These are phyloP conservation scores for Anthracocystis panici-leucophaei DNA, from an alignment of 1,284 basidiomycete species.

Conservation along the genomic window DNA sequence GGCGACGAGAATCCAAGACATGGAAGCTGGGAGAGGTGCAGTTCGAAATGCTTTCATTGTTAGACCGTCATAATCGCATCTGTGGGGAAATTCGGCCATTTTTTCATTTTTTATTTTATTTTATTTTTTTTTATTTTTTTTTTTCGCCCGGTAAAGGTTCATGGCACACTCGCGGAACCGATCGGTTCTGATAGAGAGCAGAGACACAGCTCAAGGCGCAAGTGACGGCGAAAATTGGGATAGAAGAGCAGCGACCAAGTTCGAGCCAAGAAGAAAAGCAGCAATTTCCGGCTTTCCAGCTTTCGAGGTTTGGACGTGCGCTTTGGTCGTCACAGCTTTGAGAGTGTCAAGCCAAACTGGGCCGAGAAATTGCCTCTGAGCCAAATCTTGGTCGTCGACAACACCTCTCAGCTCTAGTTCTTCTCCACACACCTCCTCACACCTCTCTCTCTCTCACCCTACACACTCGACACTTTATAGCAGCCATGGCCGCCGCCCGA, in stretches of 20 bases:
- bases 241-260: not conserved
- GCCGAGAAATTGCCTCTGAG: slow-evolving; percentile 10
- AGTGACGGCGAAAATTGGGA: slow-evolving; percentile 27
- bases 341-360: slow-evolving; percentile 16
- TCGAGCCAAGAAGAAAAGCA: slow-evolving; percentile 22
- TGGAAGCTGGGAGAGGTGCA: not conserved
- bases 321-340: slow-evolving; percentile 19
- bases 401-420: slow-evolving; percentile 2
- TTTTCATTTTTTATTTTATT: too few relatives aligned
- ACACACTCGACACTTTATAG: slow-evolving; percentile 2
- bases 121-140: too few relatives aligned
- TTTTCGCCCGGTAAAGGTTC: slow-evolving; percentile 18
- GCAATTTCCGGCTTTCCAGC: not conserved
- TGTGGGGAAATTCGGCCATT: not conserved
- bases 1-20: not conserved
- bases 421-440: slow-evolving; percentile 20
- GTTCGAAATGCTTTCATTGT: not conserved
- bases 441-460: slow-evolving; percentile 5
- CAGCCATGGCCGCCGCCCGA: slow-evolving; percentile 55
- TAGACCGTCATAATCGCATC: not conserved
- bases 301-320: not conserved
- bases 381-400: slow-evolving; percentile 11
- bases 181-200: slow-evolving; percentile 25
- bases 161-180: slow-evolving; percentile 30
- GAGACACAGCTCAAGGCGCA: slow-evolving; percentile 9